Conservation (phyloP, 2,329 filamentous ascomycete species). For the Cercospora sesami region DNA sequence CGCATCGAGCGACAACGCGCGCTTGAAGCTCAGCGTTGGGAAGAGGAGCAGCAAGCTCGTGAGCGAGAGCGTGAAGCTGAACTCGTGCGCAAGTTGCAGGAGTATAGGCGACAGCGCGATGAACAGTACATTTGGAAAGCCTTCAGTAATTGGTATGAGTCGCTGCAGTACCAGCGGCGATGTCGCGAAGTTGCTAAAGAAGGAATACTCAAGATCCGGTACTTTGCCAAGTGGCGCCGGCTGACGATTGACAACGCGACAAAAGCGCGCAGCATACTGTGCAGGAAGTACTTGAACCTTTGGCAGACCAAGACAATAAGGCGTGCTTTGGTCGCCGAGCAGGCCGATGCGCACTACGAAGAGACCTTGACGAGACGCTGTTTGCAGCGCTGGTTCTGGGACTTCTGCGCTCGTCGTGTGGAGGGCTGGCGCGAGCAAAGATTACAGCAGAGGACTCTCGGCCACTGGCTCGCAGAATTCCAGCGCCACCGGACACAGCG, state of each 20-base stretch:
- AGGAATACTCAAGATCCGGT: slow-evolving; percentile 61
- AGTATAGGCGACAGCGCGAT: slow-evolving; percentile 54
- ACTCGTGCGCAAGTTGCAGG: slow-evolving; percentile 14
- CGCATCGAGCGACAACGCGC: slow-evolving; percentile 15
- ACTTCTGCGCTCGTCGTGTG: slow-evolving; percentile 29
- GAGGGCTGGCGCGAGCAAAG: slow-evolving; percentile 39
- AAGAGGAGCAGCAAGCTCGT: slow-evolving; percentile 16
- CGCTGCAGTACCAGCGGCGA: slow-evolving; percentile 63
- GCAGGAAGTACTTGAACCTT: slow-evolving; percentile 55
- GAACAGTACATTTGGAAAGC: slow-evolving; percentile 64
- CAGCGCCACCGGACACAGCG: slow-evolving; percentile 9
- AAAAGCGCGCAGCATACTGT: slow-evolving; percentile 54
- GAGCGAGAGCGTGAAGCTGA: slow-evolving; percentile 22
- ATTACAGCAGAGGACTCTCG: slow-evolving; percentile 23
- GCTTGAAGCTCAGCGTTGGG: slow-evolving; percentile 17
- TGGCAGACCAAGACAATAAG: slow-evolving; percentile 51
- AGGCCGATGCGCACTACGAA: slow-evolving; percentile 32
- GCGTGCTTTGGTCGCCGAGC: slow-evolving; percentile 24
- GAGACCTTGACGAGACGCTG: slow-evolving; percentile 34
- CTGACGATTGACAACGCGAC: slow-evolving; percentile 62
- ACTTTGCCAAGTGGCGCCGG: slow-evolving; percentile 68
- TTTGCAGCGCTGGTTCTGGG: slow-evolving; percentile 29
- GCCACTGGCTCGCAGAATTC: slow-evolving; percentile 15
- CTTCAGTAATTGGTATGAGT: slow-evolving; percentile 68
- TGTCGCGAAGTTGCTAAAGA: slow-evolving; percentile 45